These are phyloP conservation scores for Trypanosomatidae sp. DNA, from an alignment of 208 protist genomes.

Conservation along the genomic window DNA sequence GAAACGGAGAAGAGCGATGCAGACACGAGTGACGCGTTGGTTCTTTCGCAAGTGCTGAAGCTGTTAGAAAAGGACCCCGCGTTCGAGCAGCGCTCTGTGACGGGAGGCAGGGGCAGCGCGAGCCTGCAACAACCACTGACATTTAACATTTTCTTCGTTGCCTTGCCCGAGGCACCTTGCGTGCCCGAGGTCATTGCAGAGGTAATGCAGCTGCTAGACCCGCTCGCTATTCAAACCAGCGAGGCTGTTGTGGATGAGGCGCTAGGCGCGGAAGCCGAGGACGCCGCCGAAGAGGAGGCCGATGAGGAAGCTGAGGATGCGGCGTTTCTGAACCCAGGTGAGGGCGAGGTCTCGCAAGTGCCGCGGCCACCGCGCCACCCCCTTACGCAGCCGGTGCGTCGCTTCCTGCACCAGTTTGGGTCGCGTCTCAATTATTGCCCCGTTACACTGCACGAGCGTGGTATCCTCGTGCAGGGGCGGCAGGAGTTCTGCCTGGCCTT, in stretches of 20 bases:
- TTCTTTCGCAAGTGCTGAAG: slow-evolving; percentile 21
- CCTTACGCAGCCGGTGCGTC: slow-evolving; percentile 40
- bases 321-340: slow-evolving; percentile 56
- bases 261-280: slow-evolving; percentile 49
- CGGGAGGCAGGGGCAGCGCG: background rate
- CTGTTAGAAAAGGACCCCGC: slow-evolving; percentile 2
- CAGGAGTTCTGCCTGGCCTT: slow-evolving; percentile 63
- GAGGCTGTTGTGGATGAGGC: slow-evolving; percentile 41
- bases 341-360: slow-evolving; percentile 4
- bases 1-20: slow-evolving; percentile 3
- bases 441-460: slow-evolving; percentile 69
- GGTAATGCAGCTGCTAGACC: slow-evolving; percentile 49
- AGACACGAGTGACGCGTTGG: slow-evolving; percentile 2
- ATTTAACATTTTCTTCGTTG: slow-evolving; percentile 39
- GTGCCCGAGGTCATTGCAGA: slow-evolving; percentile 41
- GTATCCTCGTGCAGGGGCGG: slow-evolving; percentile 67
- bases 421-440: slow-evolving; percentile 79
- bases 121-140: background rate
- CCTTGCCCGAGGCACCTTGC: slow-evolving; percentile 10
- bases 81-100: slow-evolving; percentile 5
- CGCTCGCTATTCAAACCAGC: slow-evolving; percentile 46
- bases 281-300: slow-evolving; percentile 44
- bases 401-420: slow-evolving; percentile 86
- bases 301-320: slow-evolving; percentile 66
- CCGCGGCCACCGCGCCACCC: slow-evolving; percentile 29